Base-by-base conservation (phyloP, 2,329 filamentous ascomycete species). In the Allantophomopsis cytisporea region DNA sequence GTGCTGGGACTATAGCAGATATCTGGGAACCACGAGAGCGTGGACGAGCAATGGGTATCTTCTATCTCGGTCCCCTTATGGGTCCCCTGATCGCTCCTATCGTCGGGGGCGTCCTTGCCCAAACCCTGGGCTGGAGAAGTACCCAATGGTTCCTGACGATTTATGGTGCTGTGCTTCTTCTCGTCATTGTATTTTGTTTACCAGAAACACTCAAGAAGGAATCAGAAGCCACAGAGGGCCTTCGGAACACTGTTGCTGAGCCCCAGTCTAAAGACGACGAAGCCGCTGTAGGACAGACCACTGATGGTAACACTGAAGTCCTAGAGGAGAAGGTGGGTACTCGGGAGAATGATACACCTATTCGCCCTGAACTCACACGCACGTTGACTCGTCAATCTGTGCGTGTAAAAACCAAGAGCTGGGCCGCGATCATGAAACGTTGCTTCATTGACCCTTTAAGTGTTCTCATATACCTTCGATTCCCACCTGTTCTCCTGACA, bases 1-100 rank as follows among this genome's bases (percentile, higher is more conserved):
- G 85, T 4, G 83, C 83, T 2, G 85, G 85, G 5, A 88, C 84
- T 2, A 83, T 91, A 42, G 78, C 84, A 35, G 84, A 91, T 54
- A 67, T 89, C 11, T 93, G 83, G 80, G 80, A 85, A 46, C 59
- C 76, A 0, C 68, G 64, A 37, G 79, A 89, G 55, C 66, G 85
- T 37, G 85, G 85, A 2, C 65, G 64, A 13, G 84, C 84, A n/a
- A 91, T 91, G 83, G 75, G 81, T 2, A 68, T 83, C 32, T 91
- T 89, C 58, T 91, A 88, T 50, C 67, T 91, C 0, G 85, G 85
- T 0, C 84, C 85, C 0, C 60, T 91, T 7, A 70, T 77, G 37
- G 84, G 83, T 0, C 85, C 85, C 0, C 60, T 91, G 12, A 57
- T 89, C 5, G 76, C 80, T 0, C 85, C 85, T 2, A 81, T 91